These are phyloP conservation scores for Magnusiomyces sp. DNA, from an alignment of 1,139 yeast genomes.

Conservation along the genomic window DNA sequence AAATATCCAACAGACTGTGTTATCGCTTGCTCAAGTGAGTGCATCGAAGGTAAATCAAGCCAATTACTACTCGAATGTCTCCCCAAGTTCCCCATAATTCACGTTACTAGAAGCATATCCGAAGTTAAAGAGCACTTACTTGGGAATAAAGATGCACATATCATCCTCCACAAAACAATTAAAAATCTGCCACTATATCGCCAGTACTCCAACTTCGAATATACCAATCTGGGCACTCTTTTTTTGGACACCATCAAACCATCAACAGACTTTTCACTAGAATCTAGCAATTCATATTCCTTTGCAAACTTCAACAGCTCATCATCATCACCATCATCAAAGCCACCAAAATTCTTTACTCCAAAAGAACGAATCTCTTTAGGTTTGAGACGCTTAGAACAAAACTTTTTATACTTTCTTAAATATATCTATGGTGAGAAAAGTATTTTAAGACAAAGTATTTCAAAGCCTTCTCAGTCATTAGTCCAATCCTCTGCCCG, in stretches of 20 bases:
- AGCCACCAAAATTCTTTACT: too few species aligned
- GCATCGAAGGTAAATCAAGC: slow-evolving; percentile 13
- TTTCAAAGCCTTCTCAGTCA: neutral
- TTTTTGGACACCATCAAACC: slow-evolving; percentile 4
- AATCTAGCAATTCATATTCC: too few species aligned
- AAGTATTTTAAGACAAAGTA: neutral
- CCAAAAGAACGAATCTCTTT: slow-evolving; percentile 8
- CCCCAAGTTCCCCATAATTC: slow-evolving; percentile 16
- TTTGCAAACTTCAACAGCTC: slow-evolving; percentile 46
- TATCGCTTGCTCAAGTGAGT: slow-evolving; percentile 14
- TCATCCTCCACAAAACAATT: slow-evolving; percentile 11
- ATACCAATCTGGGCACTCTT: slow-evolving; percentile 15
- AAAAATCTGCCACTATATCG: slow-evolving; percentile 15
- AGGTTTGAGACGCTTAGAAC: slow-evolving; percentile 16
- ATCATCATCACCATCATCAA: slow-evolving; percentile 33
- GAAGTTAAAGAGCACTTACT: slow-evolving; percentile 13
- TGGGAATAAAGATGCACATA: slow-evolving; percentile 12
- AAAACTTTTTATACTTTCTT: slow-evolving; percentile 17
- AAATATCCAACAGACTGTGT: slow-evolving; percentile 16
- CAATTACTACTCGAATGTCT: slow-evolving; percentile 9
- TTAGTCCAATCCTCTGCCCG: neutral
- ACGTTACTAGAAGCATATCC: slow-evolving; percentile 15
- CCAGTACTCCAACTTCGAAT: slow-evolving; percentile 18
- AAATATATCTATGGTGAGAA: slow-evolving; percentile 13
- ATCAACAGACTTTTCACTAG: neutral